Conservation (phyloP, 768 basidiomycete genomes). For the Leccinellum albellum region DNA sequence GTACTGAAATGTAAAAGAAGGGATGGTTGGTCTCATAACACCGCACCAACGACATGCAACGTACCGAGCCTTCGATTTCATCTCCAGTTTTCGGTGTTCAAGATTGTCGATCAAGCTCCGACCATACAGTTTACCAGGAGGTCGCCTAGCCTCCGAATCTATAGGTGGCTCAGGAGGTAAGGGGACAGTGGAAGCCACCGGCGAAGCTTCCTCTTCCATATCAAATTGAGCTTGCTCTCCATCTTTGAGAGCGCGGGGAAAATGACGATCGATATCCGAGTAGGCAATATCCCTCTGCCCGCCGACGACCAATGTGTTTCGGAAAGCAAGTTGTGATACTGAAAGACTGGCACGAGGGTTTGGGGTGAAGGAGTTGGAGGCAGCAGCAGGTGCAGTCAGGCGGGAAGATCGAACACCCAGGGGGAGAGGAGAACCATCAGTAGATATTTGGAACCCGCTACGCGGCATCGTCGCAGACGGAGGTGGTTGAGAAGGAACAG, state of each 20-base stretch:
- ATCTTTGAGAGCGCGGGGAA: slow-evolving; percentile 74
- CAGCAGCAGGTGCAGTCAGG: slow-evolving; percentile 36
- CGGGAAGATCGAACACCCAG: slow-evolving; percentile 63
- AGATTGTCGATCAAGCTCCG: slow-evolving; percentile 89
- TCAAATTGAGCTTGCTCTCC: slow-evolving; percentile 71
- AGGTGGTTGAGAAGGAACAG: slow-evolving; percentile 32
- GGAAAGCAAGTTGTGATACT: slow-evolving; percentile 80
- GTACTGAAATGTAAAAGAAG: slow-evolving; percentile 45
- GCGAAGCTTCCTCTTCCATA: slow-evolving; percentile 35
- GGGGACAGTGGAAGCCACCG: slow-evolving; percentile 29
- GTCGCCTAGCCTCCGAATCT: slow-evolving; percentile 40
- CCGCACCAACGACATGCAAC: slow-evolving; percentile 12
- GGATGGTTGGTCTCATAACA: slow-evolving; percentile 1
- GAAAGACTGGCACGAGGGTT: slow-evolving; percentile 73
- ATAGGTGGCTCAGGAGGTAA: slow-evolving; percentile 29
- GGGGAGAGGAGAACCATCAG: slow-evolving; percentile 68
- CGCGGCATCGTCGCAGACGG: slow-evolving; percentile 34
- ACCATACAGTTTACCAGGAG: slow-evolving; percentile 81
- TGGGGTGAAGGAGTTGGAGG: slow-evolving; percentile 70
- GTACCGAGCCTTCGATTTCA: slow-evolving; percentile 83
- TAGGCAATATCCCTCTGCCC: slow-evolving; percentile 63
- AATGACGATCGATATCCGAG: slow-evolving; percentile 51
- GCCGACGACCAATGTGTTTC: slow-evolving; percentile 70
- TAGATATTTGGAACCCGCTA: slow-evolving; percentile 60
- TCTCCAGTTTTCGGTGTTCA: slow-evolving; percentile 75